Evolutionary conservation across 495 filamentous ascomycete species (phyloP), one percentile per base, ranked within the genome.

Genomic region (Penicillium egyptiacum): DNA sequence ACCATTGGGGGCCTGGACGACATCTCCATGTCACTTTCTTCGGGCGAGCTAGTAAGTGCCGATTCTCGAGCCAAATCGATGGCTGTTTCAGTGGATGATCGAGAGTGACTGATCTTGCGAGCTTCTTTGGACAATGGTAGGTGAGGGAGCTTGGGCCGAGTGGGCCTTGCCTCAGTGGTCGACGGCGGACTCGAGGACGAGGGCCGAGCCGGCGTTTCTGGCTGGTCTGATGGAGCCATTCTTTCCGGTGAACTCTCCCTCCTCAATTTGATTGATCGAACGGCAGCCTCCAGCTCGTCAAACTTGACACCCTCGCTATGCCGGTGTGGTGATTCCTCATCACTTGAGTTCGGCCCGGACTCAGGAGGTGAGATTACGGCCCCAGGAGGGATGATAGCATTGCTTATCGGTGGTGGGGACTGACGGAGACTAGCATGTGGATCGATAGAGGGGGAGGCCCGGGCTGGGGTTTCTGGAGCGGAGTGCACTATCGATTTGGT

Each of bases 301-400:
- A 90, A 75, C 54, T 84, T 87, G 59, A 84, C 79, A 23, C 86
- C 75, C 81, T 75, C 55, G 85, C 80, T 35, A 76, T 79, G 51
- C 78, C 73, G 19, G 69, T 66, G 64, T 72, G 79, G 53, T 62
- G 75, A 61, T 58, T 96, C 94, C 63, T 96, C 92, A 70, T 98
- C 94, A 68, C 90, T 90, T 0, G 86, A 88, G 64, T 83, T 86
- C 35, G 81, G 78, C 7, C 78, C 75, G 11, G 93, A 96, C 53
- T 96, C 92, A 1, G 92, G 92, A 20, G 92, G 92, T 3, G 92
- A 95, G 23, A 92, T 86, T 46, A 95, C 79, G 37, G 91, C 91
- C 49, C 88, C 90, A 35, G 84, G 81, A 31, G 91, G 90, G 69
- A 96, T 90, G 40, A 76, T 71, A 31, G 83, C 81, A 73, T 86